Base-by-base conservation (phyloP, 2,329 filamentous ascomycete genomes). In the Didymellaceae sp. region DNA sequence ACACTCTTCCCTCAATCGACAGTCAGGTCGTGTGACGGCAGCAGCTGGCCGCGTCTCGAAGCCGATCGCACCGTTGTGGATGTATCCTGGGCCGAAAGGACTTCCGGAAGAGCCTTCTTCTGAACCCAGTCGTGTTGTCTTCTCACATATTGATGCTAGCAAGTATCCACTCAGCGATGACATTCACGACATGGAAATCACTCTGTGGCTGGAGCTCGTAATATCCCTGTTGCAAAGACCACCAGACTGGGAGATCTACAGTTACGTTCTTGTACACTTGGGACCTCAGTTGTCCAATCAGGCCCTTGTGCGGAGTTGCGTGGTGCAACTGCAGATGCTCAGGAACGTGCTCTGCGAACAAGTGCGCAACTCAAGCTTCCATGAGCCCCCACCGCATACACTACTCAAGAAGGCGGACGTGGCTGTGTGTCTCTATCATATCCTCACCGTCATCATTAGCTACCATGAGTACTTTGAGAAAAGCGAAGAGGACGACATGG, bases 251-350 rank as follows among this genome's bases (percentile, higher is more conserved):
- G 91, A 97, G 68, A 79, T 96, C 1, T 96, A 96, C 77, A 93
- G 90, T 72, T 97, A 93, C 68, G 83, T 93, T 14, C 78, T 99
- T 22, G 89, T 91, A 5, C 90, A 96, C 70, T 77, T 97, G 8
- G 89, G 91, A 1, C 88, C 90, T 21, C 93, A 97, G 64, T 80
- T 99, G 17, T 89, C 87, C 71, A 99, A 99, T 62, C 91, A 94
- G 66, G 87, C 90, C 10, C 79, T 97, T 11, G 97, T 97, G 69
- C 82, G 81, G 53, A 86, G 82, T 44, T 85, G 90, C 5, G 85
- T 90, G 28, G 80, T 84, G 2, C 86, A 95, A 52, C 83, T 99
- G 46, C 86, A 88, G 61, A 83, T 87, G 54, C 77, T 97, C 11
- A 84, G 93, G 54, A 85, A 82, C 52, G 78, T 90, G 7, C 73